Evolutionary conservation across 108 stramenopile species (phyloP).

Genomic region (Aureococcus anophagefferens): DNA sequence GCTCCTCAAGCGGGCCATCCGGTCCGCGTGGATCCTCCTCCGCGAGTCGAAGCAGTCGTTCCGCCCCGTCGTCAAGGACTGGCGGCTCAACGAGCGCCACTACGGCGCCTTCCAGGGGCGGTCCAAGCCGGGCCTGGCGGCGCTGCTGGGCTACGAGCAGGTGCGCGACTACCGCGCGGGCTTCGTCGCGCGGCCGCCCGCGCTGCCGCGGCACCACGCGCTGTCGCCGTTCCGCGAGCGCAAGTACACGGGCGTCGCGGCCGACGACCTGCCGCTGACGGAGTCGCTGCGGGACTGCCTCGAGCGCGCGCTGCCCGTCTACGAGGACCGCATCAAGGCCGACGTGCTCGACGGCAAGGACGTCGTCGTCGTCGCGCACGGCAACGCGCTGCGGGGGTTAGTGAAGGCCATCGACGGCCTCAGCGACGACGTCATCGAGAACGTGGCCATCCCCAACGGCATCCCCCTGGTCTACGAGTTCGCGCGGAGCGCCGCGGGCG

Average conservation of each 20-base stretch:
- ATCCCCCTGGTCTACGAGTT: slow-evolving; percentile 89
- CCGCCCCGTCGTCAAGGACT: slow-evolving; percentile 76
- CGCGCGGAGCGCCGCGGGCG: slow-evolving; percentile 41
- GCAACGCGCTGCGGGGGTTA: slow-evolving; percentile 69
- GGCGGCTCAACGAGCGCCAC: slow-evolving; percentile 86
- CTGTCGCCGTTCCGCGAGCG: slow-evolving; percentile 79
- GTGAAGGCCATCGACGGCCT: slow-evolving; percentile 64
- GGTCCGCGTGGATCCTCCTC: slow-evolving; percentile 67
- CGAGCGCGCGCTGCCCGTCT: slow-evolving; percentile 67
- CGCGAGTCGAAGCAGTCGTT: slow-evolving; percentile 74
- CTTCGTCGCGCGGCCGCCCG: slow-evolving; percentile 63
- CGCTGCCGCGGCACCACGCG: slow-evolving; percentile 47
- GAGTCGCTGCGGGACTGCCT: slow-evolving; percentile 78
- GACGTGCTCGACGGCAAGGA: slow-evolving; percentile 69
- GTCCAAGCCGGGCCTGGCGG: slow-evolving; percentile 68
- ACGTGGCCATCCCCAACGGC: slow-evolving; percentile 84
- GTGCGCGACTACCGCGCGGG: slow-evolving; percentile 68
- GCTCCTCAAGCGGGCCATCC: slow-evolving; percentile 59
- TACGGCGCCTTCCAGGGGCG: slow-evolving; percentile 85
- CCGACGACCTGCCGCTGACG: slow-evolving; percentile 69
- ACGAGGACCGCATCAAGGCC: slow-evolving; percentile 70
- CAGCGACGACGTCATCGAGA: slow-evolving; percentile 60
- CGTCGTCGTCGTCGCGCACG: slow-evolving; percentile 85
- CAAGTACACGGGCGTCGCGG: slow-evolving; percentile 60
- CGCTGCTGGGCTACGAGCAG: slow-evolving; percentile 60